Percentiles rank a stretch among this genome's conserved stretches.
These are phyloP conservation scores for Zangia roseola DNA, from an alignment of 768 basidiomycete species.

Conservation along the genomic window DNA sequence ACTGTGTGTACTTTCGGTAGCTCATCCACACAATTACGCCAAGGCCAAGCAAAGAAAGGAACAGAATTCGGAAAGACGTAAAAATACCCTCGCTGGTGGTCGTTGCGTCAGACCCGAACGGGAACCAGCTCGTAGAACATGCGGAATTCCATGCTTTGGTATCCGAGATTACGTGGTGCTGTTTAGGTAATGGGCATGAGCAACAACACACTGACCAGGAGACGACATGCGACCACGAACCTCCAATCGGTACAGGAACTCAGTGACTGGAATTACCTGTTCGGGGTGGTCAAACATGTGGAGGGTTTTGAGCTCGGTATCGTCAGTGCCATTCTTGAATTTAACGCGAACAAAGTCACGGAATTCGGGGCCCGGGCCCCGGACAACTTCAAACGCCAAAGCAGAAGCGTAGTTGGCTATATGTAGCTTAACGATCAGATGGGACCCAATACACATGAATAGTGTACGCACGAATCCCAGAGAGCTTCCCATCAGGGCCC, in stretches of 20 bases:
- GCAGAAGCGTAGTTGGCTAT: constrained; percentile 73
- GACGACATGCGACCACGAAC: constrained; percentile 35
- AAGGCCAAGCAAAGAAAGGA: constrained; percentile 13
- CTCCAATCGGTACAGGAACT: constrained; percentile 80
- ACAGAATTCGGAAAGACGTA: background rate
- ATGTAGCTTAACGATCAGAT: background rate
- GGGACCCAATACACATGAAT: background rate
- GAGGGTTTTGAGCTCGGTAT: constrained; percentile 55
- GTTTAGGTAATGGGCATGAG: background rate
- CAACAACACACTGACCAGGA: background rate
- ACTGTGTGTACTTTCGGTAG: constrained; percentile 11
- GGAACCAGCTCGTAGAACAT: constrained; percentile 35
- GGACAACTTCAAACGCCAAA: constrained; percentile 71
- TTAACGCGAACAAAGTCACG: constrained; percentile 80
- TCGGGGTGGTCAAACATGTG: constrained; percentile 70
- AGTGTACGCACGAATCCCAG: constrained; percentile 60
- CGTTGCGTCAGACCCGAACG: constrained; percentile 10
- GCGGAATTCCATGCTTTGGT: constrained; percentile 39
- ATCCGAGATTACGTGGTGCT: constrained; percentile 38
- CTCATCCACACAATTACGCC: constrained; percentile 9
- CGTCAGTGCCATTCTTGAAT: constrained; percentile 74
- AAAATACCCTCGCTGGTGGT: background rate
- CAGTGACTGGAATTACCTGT: constrained; percentile 70
- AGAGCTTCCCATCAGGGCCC: constrained; percentile 49
- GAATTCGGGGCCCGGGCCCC: constrained; percentile 69